Percentiles rank a stretch among this genome's conserved stretches.
Evolutionary conservation across 1,284 basidiomycete species (phyloP).

Genomic region (Pseudozyma thailandica): DNA sequence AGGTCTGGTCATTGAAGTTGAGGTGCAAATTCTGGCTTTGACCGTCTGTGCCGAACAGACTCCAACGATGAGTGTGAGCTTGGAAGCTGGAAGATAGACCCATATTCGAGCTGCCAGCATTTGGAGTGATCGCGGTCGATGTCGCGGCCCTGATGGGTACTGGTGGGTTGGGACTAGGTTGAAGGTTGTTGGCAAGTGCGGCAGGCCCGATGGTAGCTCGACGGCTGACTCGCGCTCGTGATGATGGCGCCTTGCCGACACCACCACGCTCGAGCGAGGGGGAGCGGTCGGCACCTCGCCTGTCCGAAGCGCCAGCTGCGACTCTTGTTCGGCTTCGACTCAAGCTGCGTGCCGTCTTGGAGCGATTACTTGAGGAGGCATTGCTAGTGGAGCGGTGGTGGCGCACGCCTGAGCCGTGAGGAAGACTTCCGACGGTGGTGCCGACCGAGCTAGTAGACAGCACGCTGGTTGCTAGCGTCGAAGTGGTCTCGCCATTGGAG

Average conservation of each 20-base stretch:
- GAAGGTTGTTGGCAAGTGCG: conserved; percentile 30
- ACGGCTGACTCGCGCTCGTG: conserved; percentile 38
- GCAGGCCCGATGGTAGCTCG: conserved; percentile 51
- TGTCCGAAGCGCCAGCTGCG: conserved; percentile 25
- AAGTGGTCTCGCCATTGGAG: conserved; percentile 49
- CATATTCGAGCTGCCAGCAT: conserved; percentile 7
- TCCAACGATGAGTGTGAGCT: conserved; percentile 41
- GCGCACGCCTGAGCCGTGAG: conserved; percentile 23
- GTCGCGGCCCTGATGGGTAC: conserved; percentile 10
- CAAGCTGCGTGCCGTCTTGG: conserved; percentile 42
- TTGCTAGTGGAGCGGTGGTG: conserved; percentile 46
- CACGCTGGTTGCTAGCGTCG: conserved; percentile 48
- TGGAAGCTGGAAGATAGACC: conserved; percentile 41
- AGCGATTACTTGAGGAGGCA: conserved; percentile 33
- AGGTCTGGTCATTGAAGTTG: conserved; percentile 29
- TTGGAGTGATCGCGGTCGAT: conserved; percentile 4
- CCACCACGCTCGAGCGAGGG: conserved; percentile 48
- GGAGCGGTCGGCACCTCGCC: conserved; percentile 42
- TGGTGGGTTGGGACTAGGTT: conserved; percentile 6
- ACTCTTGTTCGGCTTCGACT: conserved; percentile 35
- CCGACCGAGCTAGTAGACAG: conserved; percentile 46
- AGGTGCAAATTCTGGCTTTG: conserved; percentile 26
- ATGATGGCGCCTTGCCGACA: conserved; percentile 52
- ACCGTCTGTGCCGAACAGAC: conserved; percentile 38
- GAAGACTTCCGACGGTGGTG: conserved; percentile 39